phyloP scores from a whole-genome alignment of 371 early-diverging fungal genomes.

The Paraphysoderma sedebokerense region DNA sequence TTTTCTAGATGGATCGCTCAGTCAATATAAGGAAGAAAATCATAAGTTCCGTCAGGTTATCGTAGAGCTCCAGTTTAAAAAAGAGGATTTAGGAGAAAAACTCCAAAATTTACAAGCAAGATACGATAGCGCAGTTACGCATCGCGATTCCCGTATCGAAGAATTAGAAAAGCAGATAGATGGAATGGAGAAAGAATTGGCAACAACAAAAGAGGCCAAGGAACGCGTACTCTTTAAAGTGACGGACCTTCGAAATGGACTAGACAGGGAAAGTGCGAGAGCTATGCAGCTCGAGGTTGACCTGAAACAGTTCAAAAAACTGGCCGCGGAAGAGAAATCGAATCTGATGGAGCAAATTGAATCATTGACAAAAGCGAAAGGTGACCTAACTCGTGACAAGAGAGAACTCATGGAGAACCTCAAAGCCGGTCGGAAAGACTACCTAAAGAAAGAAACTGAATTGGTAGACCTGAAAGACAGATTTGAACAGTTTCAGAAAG shows the following conservation, averaged over 20 bases:
- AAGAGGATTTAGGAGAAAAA: background rate
- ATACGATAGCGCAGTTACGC: background rate
- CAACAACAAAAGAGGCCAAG: background rate
- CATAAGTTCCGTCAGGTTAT: background rate
- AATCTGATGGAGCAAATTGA: background rate
- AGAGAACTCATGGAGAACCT: slow-evolving; percentile 1
- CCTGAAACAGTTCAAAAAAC: background rate
- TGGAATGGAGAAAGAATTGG: background rate
- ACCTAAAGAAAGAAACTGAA: background rate
- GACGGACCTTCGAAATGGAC: background rate
- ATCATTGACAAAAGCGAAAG: background rate
- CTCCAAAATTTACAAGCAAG: background rate
- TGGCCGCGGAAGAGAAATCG: background rate
- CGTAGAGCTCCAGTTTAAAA: background rate
- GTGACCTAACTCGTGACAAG: background rate
- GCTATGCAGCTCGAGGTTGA: background rate
- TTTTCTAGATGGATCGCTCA: too few relatives aligned
- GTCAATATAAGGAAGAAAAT: background rate
- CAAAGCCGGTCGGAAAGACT: background rate
- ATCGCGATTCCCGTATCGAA: background rate
- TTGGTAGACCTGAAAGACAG: background rate
- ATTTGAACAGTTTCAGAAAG: background rate
- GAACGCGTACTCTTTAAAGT: background rate
- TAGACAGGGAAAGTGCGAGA: background rate
- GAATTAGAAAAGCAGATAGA: background rate